Evolutionary conservation across 1,284 basidiomycete genomes (phyloP), one percentile per base, ranked within the genome.

Genomic region (Ceraceosorus guamensis): DNA sequence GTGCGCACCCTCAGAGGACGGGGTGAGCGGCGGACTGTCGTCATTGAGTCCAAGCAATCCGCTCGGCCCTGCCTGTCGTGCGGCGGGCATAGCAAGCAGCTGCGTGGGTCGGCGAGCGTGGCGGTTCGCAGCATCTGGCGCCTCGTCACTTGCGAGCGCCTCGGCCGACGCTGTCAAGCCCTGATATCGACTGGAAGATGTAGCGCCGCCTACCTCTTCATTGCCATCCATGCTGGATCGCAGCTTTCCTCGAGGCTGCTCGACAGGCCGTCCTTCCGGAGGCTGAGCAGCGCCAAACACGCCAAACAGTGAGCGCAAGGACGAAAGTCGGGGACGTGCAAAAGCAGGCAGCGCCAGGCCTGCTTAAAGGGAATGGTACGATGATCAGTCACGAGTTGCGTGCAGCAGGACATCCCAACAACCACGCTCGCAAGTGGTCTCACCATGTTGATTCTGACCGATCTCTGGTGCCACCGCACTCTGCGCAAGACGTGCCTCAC

Each of bases 1-100:
- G 34, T 61, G 61, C 24, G 59, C 57, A 49, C 50, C 56, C 18
- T 50, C 56, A 33, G 67, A 66, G 50, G 56, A 56, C 4, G 71
- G 71, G 5, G 71, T 71, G 10, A 73, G 59, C 7, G 71, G 68
- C 13, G 71, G 67, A 30, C 64, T 68, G 49, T 66, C 64, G 30
- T 65, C 62, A 49, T 73, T 71, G 46, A 74, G 60, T 7, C 66
- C 56, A 18, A 57, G 54, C 34, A 63, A 13, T 35, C 61, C 57
- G 37, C 60, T 53, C 13, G 67, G 67, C 3, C 61, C 63, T 4
- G 67, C 71, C 0, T 56, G 57, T 16, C 70, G 52, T 5, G 71
- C 71, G 3, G 67, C 58, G 0, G 71, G 71, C 62, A 71, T 70
- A n/a, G 63, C 63, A 1, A 74, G 57, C 30, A 61, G 56, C 52